A percentile compares a stretch with the other conserved stretches of the same genome.
Evolutionary conservation across 75 land plant genomes (phyloP).

Genomic region (Cupressus sempervirens): DNA sequence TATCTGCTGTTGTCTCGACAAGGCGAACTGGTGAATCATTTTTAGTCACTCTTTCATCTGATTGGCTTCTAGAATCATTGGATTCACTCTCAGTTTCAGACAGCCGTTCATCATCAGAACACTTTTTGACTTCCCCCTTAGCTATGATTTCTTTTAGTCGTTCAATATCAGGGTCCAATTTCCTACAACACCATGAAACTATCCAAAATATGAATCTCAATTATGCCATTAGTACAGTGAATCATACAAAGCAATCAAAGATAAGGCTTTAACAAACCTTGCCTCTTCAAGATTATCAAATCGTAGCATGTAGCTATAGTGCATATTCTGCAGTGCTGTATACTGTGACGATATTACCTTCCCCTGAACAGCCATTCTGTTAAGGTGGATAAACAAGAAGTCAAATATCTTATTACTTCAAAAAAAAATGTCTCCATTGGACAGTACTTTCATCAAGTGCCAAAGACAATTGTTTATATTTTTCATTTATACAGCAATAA

Average conservation of each 20-base stretch:
- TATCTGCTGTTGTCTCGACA: background rate
- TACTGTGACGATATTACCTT: slow-evolving; percentile 53
- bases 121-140: slow-evolving; percentile 21
- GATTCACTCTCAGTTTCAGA: slow-evolving; percentile 83
- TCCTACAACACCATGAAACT: slow-evolving; percentile 38
- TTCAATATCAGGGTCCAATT: slow-evolving; percentile 48
- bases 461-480: background rate
- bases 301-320: slow-evolving; percentile 87
- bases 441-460: background rate
- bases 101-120: slow-evolving; percentile 41
- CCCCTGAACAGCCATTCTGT: slow-evolving; percentile 72
- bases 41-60: slow-evolving; percentile 23
- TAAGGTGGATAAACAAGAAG: slow-evolving; percentile 5
- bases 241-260: background rate
- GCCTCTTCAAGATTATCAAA: slow-evolving; percentile 78
- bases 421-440: background rate
- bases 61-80: background rate
- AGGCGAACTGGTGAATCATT: background rate
- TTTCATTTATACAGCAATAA: background rate
- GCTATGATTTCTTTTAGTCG: slow-evolving; percentile 33
- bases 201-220: background rate
- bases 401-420: background rate
- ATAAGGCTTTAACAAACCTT: slow-evolving; percentile 38
- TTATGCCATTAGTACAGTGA: background rate
- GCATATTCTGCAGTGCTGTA: slow-evolving; percentile 89